A percentile compares a stretch with the other conserved stretches of the same genome.
Conservation (phyloP, 2,329 filamentous ascomycete species). For the Sphaerulina musiva region DNA sequence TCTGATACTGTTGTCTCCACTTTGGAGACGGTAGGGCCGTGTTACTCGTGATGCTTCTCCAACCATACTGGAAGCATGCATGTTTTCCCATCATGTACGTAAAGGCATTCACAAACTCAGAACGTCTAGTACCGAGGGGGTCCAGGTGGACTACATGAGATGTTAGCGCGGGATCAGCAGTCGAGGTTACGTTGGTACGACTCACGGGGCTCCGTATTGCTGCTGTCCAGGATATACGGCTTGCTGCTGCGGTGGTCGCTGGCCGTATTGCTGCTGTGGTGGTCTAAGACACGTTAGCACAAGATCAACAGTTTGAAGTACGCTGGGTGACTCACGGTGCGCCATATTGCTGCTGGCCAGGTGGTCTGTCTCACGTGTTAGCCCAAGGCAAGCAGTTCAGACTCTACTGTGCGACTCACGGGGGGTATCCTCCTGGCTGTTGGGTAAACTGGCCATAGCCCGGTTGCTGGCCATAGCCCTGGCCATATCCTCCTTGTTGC, state of each 20-base stretch:
- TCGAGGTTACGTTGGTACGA: not conserved
- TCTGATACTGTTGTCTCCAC: not conserved
- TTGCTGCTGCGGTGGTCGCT: constrained; percentile 5
- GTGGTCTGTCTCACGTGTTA: not conserved
- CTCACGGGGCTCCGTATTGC: constrained; percentile 14
- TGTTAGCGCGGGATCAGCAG: not conserved
- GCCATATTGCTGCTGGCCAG: not conserved
- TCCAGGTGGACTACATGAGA: constrained; percentile 8
- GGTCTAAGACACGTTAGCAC: no score
- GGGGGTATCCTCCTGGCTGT: not conserved
- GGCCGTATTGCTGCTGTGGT: not conserved
- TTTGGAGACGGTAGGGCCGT: no score
- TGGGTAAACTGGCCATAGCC: constrained; percentile 12
- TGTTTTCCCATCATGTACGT: no score
- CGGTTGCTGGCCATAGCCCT: constrained; percentile 23
- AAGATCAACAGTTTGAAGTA: no score
- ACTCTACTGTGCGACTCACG: no score
- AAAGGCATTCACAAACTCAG: not conserved
- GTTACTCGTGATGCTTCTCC: no score
- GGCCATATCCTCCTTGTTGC: constrained; percentile 23
- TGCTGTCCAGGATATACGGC: constrained; percentile 19
- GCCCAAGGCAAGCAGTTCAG: no score
- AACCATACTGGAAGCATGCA: no score
- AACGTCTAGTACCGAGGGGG: constrained; percentile 20
- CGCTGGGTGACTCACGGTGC: no score